Conservation (phyloP, 2,329 filamentous ascomycete genomes). For the Albifimbria verrucaria region DNA sequence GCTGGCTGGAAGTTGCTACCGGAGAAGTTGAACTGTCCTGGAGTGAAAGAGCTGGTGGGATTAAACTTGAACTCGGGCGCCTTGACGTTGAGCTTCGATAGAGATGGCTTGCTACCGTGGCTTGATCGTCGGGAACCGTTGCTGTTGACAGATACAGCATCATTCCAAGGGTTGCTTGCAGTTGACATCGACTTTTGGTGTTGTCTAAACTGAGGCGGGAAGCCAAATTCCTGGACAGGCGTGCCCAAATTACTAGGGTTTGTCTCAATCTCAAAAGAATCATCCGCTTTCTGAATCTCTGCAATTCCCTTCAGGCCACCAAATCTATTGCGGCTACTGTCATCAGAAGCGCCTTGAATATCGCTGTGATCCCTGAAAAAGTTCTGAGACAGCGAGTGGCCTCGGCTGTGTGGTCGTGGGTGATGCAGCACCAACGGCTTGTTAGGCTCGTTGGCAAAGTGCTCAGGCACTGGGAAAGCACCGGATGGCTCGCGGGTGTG, state of each 20-base stretch:
- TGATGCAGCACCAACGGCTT: slow-evolving; percentile 63
- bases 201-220: slow-evolving; percentile 38
- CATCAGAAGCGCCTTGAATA: slow-evolving; percentile 32
- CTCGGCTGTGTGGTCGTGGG: slow-evolving; percentile 69
- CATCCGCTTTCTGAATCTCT: slow-evolving; percentile 41
- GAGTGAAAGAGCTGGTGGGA: slow-evolving; percentile 48
- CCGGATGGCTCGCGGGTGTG: slow-evolving; percentile 44
- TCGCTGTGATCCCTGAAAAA: slow-evolving; percentile 59
- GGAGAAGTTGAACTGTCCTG: slow-evolving; percentile 48
- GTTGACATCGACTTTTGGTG: slow-evolving; percentile 56
- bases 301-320: slow-evolving; percentile 37
- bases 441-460: slow-evolving; percentile 51
- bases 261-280: slow-evolving; percentile 66
- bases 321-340: slow-evolving; percentile 36
- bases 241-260: slow-evolving; percentile 71
- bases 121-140: slow-evolving; percentile 37
- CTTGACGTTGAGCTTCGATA: slow-evolving; percentile 81
- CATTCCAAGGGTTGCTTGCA: slow-evolving; percentile 62
- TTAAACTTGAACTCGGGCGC: slow-evolving; percentile 87
- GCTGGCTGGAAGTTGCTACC: slow-evolving; percentile 45
- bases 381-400: slow-evolving; percentile 67
- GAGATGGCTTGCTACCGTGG: slow-evolving; percentile 66
- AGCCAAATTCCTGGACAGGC: slow-evolving; percentile 50
- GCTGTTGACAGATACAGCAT: slow-evolving; percentile 39
- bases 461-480: slow-evolving; percentile 45